Percentiles rank a stretch among this genome's conserved stretches.
Conservation (phyloP, 768 basidiomycete genomes). For the Pleurotus salmoneostramineus region DNA sequence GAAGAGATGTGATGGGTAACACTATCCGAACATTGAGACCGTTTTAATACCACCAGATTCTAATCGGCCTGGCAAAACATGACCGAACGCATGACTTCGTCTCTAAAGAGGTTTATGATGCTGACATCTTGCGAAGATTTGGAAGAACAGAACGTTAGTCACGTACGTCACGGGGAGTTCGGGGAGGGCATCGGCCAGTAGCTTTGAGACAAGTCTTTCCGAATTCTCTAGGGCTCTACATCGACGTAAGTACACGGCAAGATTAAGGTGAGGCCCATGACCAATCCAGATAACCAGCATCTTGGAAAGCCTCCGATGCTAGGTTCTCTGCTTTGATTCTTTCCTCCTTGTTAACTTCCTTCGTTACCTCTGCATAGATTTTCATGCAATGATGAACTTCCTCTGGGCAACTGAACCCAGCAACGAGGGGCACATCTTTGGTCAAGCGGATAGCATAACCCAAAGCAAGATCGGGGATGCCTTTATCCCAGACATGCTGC, state of each 20-base stretch:
- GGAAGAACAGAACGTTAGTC: too few species aligned
- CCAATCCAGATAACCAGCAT: conserved; percentile 54
- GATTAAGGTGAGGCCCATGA: conserved; percentile 66
- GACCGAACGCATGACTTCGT: too few species aligned
- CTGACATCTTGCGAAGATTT: too few species aligned
- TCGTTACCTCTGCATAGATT: conserved; percentile 62
- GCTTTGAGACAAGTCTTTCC: too few species aligned
- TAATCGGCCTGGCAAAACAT: too few species aligned
- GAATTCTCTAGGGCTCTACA: neutral
- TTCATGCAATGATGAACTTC: conserved; percentile 76
- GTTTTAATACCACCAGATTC: too few species aligned
- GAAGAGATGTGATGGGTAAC: too few species aligned
- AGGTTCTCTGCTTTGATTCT: conserved; percentile 41
- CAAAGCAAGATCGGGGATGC: conserved; percentile 64
- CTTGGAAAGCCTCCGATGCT: conserved; percentile 39
- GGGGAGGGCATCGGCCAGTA: too few species aligned
- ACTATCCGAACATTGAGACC: too few species aligned
- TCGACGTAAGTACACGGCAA: too few species aligned
- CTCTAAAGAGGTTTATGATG: too few species aligned
- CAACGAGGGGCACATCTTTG: conserved; percentile 56
- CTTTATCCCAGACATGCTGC: conserved; percentile 31
- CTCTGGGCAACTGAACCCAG: conserved; percentile 62
- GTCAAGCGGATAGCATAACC: conserved; percentile 63
- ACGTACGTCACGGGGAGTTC: too few species aligned
- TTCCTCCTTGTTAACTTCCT: conserved; percentile 24